These are phyloP conservation scores for Mycotypha africana DNA, from an alignment of 371 early-diverging fungal genomes.

Conservation along the genomic window DNA sequence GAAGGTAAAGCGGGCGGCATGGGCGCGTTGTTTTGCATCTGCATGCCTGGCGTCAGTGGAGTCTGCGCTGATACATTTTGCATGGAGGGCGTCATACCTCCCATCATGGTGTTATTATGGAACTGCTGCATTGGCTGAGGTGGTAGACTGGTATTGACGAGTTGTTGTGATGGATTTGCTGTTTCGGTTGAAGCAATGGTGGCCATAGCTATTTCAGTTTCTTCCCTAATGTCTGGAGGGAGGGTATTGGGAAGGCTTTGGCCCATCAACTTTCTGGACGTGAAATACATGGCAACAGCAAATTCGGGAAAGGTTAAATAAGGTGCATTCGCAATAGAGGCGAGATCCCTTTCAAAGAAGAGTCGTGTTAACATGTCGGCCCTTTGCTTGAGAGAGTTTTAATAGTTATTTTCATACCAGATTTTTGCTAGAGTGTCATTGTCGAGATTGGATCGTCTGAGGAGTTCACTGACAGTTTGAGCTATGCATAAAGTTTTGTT, in stretches of 20 bases:
- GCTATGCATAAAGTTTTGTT: constrained; percentile 15
- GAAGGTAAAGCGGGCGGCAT: constrained; percentile 12
- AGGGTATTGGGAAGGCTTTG: constrained; percentile 33
- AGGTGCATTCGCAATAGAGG: constrained; percentile 36
- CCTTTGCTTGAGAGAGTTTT: background rate
- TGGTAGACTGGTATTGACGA: constrained; percentile 1
- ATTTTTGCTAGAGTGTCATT: constrained; percentile 45
- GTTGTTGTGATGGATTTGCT: constrained; percentile 13
- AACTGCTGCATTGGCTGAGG: constrained; percentile 18
- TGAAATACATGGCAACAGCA: constrained; percentile 56
- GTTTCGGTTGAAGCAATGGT: constrained; percentile 40
- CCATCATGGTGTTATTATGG: constrained; percentile 17
- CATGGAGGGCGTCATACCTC: constrained; percentile 5
- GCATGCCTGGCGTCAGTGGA: too few species aligned
- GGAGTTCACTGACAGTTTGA: constrained; percentile 32
- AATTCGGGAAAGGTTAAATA: constrained; percentile 52
- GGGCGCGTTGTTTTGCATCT: constrained; percentile 14
- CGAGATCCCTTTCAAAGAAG: constrained; percentile 32
- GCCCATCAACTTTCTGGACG: constrained; percentile 39
- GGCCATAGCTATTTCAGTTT: constrained; percentile 46
- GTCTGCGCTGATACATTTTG: too few species aligned
- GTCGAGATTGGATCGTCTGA: constrained; percentile 35
- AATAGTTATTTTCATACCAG: constrained; percentile 27
- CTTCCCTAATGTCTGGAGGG: constrained; percentile 37
- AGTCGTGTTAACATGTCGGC: background rate